These are phyloP conservation scores for Berberis vulgaris DNA, from an alignment of 164 flowering plant genomes.

Conservation along the genomic window DNA sequence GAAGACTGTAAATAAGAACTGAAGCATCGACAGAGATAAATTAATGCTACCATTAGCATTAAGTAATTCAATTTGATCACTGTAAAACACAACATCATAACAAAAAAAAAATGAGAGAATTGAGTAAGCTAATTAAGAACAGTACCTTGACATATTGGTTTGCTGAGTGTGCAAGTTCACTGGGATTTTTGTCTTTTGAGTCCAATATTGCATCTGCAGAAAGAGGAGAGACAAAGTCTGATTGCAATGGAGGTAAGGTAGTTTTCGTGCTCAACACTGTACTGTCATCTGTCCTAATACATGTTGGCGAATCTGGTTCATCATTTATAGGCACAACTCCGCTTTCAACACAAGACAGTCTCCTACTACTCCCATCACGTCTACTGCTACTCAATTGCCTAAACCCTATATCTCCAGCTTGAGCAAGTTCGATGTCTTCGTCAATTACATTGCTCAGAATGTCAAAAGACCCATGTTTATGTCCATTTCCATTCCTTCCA, in stretches of 20 bases:
- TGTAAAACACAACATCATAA: too few relatives aligned
- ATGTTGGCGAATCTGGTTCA: constrained; percentile 12
- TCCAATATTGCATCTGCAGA: constrained; percentile 16
- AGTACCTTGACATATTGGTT: too few relatives aligned
- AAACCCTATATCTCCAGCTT: constrained; percentile 81
- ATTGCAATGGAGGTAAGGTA: not conserved
- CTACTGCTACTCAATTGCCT: constrained; percentile 42
- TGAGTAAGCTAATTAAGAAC: too few relatives aligned
- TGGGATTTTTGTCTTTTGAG: constrained; percentile 12
- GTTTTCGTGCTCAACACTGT: not conserved
- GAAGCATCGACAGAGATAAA: too few relatives aligned
- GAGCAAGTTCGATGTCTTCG: constrained; percentile 43
- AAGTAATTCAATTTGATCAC: too few relatives aligned
- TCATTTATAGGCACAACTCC: constrained; percentile 24
- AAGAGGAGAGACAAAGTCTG: constrained; percentile 9
- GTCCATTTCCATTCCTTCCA: not conserved
- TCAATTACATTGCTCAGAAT: constrained; percentile 7
- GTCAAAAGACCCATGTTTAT: not conserved
- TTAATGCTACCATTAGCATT: too few relatives aligned
- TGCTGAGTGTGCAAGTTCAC: not conserved
- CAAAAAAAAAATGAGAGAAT: too few relatives aligned
- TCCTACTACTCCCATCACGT: constrained; percentile 28
- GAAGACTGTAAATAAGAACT: too few relatives aligned
- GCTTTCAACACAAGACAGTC: constrained; percentile 23
- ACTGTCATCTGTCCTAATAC: not conserved